These are phyloP conservation scores for Picea mariana DNA, from an alignment of 83 land plant species.

Conservation along the genomic window DNA sequence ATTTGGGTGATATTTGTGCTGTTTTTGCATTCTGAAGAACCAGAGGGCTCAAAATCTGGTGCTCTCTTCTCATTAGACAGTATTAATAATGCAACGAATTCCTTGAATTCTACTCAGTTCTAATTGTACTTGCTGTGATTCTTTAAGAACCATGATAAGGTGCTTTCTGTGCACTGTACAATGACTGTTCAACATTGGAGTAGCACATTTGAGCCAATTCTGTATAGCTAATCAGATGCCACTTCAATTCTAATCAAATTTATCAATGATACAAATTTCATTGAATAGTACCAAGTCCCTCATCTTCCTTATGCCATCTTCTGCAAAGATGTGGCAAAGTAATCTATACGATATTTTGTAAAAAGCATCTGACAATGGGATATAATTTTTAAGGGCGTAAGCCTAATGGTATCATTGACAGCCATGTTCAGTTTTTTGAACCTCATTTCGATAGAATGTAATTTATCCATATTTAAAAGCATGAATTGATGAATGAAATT, in stretches of 20 bases:
- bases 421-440: not conserved
- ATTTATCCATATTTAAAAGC: not conserved
- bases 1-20: conserved; percentile 64
- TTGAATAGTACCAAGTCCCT: not conserved
- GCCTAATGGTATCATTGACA: not conserved
- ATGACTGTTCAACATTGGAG: not conserved
- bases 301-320: not conserved
- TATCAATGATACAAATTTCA: conserved; percentile 1
- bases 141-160: not conserved
- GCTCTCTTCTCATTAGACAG: conserved; percentile 57
- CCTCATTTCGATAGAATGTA: not conserved
- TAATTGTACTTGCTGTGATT: conserved; percentile 6
- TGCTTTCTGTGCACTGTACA: not conserved
- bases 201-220: not conserved
- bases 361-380: not conserved
- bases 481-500: not conserved
- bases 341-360: not conserved
- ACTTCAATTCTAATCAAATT: not conserved
- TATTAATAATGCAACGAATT: conserved; percentile 39
- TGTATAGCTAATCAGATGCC: not conserved
- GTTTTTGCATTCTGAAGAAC: conserved; percentile 26
- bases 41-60: conserved; percentile 34
- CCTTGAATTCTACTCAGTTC: conserved; percentile 4
- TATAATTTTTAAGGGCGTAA: not conserved
- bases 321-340: conserved; percentile 10